Base-by-base conservation (phyloP, 371 early-diverging fungal genomes). In the Mucor mucedo region DNA sequence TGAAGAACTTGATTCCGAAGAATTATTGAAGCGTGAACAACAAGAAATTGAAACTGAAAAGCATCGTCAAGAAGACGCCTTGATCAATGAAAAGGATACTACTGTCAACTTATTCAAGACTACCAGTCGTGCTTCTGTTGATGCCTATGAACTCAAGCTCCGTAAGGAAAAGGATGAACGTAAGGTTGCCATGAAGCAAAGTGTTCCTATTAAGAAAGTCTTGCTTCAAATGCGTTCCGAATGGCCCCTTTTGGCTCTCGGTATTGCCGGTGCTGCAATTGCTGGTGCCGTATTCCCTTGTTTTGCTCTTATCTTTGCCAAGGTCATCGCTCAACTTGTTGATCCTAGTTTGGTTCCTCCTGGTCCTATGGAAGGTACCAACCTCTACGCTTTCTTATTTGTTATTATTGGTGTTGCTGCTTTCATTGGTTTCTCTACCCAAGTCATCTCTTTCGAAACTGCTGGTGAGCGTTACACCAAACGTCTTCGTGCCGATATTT, bases 311-410 rank as follows among this genome's bases (percentile, higher is more conserved):
- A 73, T 79, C 21, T 83, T 85, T 62, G 69, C 80, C 44, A 67
- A 70, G 52, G 74, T 83, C 5, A 66, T 80, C 16, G 60, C 71
- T 55, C 59, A 61, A 47, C 66, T 65, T 29, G 52, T 86, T 10
- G 59, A 55, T n/a, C 59, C n/a, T n/a, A n/a, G n/a, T n/a, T n/a
- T n/a, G n/a, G n/a, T n/a, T n/a, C 55, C 68, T 61, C 68, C 69
- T 48, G 78, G 77, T 4, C 77, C 77, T 44, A 71, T 80, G 32
- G 60, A 72, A 52, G 84, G 87, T 40, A 82, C 89, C 55, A 85
- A 87, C 50, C 84, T 92, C 41, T 96, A 89, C 73, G 82, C 93
- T 2, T 82, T 93, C 50, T 80, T 91, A 71, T 95, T 97, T 68
- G 73, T 90, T 21, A 64, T 91, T 27, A 58, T 90, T 62, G 89